Evolutionary conservation across 2,329 filamentous ascomycete genomes (phyloP).

Genomic region (Acrocalymma vagum): DNA sequence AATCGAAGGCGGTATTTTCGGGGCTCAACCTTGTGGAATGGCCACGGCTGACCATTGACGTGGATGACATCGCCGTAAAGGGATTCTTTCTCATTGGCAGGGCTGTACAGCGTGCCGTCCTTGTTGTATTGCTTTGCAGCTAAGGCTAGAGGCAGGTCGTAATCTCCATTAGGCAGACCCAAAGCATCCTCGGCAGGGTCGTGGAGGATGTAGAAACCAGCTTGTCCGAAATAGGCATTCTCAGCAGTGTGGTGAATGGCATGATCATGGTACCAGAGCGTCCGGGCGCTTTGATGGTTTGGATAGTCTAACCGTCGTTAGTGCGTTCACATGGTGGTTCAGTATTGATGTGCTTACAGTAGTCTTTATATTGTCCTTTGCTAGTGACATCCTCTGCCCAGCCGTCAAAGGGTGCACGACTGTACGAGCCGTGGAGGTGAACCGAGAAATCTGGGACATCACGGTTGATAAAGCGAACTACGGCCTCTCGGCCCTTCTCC

Average conservation of each 20-base stretch:
- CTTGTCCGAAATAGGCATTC: conserved; percentile 67
- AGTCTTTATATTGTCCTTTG: conserved; percentile 61
- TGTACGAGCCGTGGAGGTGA: conserved; percentile 65
- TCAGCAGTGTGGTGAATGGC: conserved; percentile 58
- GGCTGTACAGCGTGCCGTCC: conserved; percentile 61
- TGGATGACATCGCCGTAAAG: conserved; percentile 67
- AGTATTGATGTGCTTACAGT: conserved; percentile 24
- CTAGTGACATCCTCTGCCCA: conserved; percentile 64
- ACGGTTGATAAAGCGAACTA: conserved; percentile 66
- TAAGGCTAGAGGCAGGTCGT: conserved; percentile 64
- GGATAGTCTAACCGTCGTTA: conserved; percentile 57
- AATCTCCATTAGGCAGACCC: conserved; percentile 60
- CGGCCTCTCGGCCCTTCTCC: conserved; percentile 58
- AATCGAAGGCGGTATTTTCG: conserved; percentile 68
- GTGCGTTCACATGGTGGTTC: background rate
- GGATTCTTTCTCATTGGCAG: conserved; percentile 56
- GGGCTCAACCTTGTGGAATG: conserved; percentile 65
- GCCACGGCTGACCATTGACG: conserved; percentile 69
- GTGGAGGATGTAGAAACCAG: conserved; percentile 65
- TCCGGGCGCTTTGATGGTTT: conserved; percentile 61
- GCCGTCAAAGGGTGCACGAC: conserved; percentile 58
- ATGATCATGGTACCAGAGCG: conserved; percentile 65
- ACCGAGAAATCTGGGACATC: conserved; percentile 57
- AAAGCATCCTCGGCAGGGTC: conserved; percentile 61
- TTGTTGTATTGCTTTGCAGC: conserved; percentile 62